A percentile compares a stretch with the other conserved stretches of the same genome.
Evolutionary conservation across 208 protist species (phyloP).

Genomic region (Leishmania tropica): DNA sequence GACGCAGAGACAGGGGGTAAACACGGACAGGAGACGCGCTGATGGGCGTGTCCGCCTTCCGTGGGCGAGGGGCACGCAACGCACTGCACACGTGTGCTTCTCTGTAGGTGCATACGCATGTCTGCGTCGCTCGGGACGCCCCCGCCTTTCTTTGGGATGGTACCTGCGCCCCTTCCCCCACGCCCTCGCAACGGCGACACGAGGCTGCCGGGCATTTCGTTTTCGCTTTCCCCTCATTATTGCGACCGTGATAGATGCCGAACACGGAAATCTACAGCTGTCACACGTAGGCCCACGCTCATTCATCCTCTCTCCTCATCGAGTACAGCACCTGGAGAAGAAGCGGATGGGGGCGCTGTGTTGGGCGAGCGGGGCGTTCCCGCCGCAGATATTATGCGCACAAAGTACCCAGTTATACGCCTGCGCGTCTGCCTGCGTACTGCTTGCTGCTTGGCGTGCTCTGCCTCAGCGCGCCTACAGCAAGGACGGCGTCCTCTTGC

Average conservation of each 20-base stretch:
- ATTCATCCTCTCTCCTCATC: background rate
- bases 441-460: background rate
- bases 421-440: background rate
- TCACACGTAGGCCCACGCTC: background rate
- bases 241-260: background rate
- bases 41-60: background rate
- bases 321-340: background rate
- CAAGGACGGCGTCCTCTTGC: conserved; percentile 19
- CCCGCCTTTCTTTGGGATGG: no score
- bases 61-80: background rate
- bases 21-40: background rate
- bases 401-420: background rate
- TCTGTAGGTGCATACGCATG: background rate
- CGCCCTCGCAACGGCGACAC: background rate
- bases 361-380: background rate
- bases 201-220: background rate
- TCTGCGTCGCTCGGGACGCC: background rate
- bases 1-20: no score
- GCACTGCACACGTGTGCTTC: background rate
- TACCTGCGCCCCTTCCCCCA: no score
- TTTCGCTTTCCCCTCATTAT: background rate
- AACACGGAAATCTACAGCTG: background rate
- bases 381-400: background rate
- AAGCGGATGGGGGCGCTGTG: no score
- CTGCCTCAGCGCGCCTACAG: background rate